Evolutionary conservation across 1,284 basidiomycete genomes (phyloP).

Genomic region (Ceratobasidium papillatum): DNA sequence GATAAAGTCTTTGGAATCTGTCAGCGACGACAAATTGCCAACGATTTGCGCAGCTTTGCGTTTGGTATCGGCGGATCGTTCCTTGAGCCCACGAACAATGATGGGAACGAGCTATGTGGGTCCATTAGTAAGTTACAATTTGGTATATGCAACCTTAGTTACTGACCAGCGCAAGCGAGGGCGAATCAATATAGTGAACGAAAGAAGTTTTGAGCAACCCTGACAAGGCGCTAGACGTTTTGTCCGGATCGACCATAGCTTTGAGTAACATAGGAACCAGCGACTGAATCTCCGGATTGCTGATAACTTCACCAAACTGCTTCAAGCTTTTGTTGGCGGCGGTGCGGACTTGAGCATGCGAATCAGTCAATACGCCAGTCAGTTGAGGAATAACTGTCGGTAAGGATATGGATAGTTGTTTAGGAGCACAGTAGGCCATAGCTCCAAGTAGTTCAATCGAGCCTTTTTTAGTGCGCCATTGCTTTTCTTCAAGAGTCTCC

Average conservation of each 20-base stretch:
- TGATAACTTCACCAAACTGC: conserved; percentile 96
- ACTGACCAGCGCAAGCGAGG: conserved; percentile 91
- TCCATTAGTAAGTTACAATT: background rate
- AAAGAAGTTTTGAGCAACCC: conserved; percentile 93
- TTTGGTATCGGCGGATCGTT: conserved; percentile 93
- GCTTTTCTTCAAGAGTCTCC: conserved; percentile 95
- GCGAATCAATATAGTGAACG: conserved; percentile 98
- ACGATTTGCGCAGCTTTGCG: conserved; percentile 97
- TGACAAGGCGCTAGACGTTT: conserved; percentile 85
- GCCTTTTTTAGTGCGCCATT: conserved; percentile 98
- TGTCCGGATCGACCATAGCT: conserved; percentile 94
- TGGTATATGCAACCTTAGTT: background rate
- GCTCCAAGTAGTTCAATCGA: conserved; percentile 98
- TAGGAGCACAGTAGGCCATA: conserved; percentile 99
- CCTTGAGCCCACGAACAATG: conserved; percentile 90
- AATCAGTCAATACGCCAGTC: conserved; percentile 95
- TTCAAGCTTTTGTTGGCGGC: conserved; percentile 97
- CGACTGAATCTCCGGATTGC: conserved; percentile 92
- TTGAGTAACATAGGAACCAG: conserved; percentile 93
- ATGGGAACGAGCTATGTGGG: conserved; percentile 86
- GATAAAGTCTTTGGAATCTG: conserved; percentile 96
- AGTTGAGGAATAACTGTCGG: conserved; percentile 96
- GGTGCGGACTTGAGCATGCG: conserved; percentile 93
- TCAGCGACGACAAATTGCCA: conserved; percentile 93
- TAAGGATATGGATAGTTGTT: conserved; percentile 92